Evolutionary conservation across 306 rosid species (phyloP), one percentile per base, ranked within the genome.

Genomic region (Cucumis melo): DNA sequence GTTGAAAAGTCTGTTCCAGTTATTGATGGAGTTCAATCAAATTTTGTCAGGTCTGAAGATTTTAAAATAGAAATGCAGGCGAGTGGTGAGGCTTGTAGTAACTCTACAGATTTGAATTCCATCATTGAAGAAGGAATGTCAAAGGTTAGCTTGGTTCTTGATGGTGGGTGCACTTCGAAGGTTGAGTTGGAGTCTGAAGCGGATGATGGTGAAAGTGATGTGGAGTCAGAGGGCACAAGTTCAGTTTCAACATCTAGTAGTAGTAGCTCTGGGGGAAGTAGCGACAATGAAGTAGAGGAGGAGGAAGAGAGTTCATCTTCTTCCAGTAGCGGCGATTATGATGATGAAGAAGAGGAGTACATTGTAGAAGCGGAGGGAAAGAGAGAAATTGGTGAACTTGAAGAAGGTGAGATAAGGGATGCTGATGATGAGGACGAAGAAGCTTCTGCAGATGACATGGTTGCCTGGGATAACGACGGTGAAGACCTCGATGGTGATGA

Each of bases 321-420:
- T 50, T 50, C 55, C 7, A 50, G 2, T 5, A 50, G 55, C 2
- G n/a, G 0, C 53, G 14, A 5, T 15, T 50, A 2, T n/a, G 55
- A 50, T 50, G 55, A 50, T 32, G 83, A 70, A 32, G 81, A 42
- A 19, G 81, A 44, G 76, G 57, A 54, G 64, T 1, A 5, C 54
- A 20, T 20, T 8, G 34, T 12, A 15, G 38, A 59, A 5, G 29
- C 6, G 16, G 61, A 61, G 44, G 34, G 53, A 63, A 21, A 61
- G 9, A 27, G 41, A 16, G 36, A 44, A 51, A 77, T 8, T 13
- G 79, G 70, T 57, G 91, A 90, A 46, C 73, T 87, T 78, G 97
- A 91, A 82, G 98, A 91, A 77, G 98, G 96, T 16, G 93, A 91
- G 84, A 81, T 88, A 82, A 80, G 82, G 76, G 91, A 82, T 23